phyloP scores from a whole-genome alignment of 345 rosid genomes.

The Linum trigynum region DNA sequence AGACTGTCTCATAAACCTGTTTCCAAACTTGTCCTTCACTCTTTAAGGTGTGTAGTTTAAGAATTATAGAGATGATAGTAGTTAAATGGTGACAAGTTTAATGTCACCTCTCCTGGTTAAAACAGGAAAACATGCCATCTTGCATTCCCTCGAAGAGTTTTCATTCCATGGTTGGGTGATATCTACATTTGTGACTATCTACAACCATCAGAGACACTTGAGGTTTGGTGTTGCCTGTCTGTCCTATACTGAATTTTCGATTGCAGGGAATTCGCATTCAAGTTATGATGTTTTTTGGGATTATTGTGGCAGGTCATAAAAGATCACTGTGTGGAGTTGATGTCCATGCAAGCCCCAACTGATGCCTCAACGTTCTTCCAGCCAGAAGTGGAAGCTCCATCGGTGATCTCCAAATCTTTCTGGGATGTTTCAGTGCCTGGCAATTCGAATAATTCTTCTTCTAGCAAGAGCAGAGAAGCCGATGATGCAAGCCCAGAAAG shows the following conservation, averaged over 20 bases:
- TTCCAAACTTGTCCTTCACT: conserved; percentile 33
- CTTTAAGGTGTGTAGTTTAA: conserved; percentile 39
- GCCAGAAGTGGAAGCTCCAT: conserved; percentile 47
- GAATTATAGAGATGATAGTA: not conserved
- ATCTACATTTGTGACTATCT: conserved; percentile 65
- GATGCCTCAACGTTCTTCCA: conserved; percentile 44
- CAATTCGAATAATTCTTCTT: conserved; percentile 10
- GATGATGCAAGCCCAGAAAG: not conserved
- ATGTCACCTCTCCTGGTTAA: conserved; percentile 8
- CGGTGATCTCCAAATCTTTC: conserved; percentile 38
- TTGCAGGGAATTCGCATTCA: too few species aligned
- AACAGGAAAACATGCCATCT: conserved; percentile 55
- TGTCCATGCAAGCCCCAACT: conserved; percentile 54
- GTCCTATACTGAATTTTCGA: not conserved
- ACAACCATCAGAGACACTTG: conserved; percentile 60
- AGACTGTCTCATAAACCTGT: conserved; percentile 24
- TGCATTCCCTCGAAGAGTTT: conserved; percentile 68
- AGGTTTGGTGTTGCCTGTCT: conserved; percentile 36
- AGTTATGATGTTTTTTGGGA: not conserved
- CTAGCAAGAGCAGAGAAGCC: conserved; percentile 23
- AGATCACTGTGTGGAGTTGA: conserved; percentile 74
- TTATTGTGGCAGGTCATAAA: conserved; percentile 43
- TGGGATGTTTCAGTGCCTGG: conserved; percentile 48
- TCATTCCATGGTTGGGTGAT: conserved; percentile 67
- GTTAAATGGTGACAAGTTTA: not conserved